Conservation (phyloP, 192 early-diverging fungal species). For the Phycomyces nitens region DNA sequence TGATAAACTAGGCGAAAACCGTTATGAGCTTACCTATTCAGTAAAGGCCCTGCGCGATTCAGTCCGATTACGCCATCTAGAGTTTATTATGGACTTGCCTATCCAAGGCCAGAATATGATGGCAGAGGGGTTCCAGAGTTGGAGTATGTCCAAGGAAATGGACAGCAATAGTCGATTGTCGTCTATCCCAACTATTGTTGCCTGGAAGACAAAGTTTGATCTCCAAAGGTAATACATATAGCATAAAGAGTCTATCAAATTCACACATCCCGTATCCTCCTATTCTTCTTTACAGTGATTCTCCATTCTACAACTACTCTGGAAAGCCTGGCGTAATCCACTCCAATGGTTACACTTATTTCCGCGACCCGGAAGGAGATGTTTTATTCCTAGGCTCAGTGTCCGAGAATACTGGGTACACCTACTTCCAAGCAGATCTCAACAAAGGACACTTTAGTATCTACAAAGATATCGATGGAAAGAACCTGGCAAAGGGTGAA, state of each 20-base stretch:
- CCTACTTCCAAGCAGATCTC: constrained; percentile 42
- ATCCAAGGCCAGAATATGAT: constrained; percentile 32
- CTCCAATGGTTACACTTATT: constrained; percentile 37
- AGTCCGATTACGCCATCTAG: constrained; percentile 13
- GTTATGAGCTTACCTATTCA: constrained; percentile 15
- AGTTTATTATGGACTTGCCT: constrained; percentile 11
- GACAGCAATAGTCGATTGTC: constrained; percentile 27
- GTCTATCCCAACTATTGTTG: constrained; percentile 32
- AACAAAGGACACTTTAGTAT: constrained; percentile 29
- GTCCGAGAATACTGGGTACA: constrained; percentile 41
- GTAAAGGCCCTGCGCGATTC: neutral
- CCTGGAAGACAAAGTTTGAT: constrained; percentile 31
- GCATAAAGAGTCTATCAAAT: neutral
- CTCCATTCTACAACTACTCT: constrained; percentile 41
- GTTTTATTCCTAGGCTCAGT: constrained; percentile 35
- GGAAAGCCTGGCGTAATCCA: constrained; percentile 39
- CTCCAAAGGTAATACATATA: constrained; percentile 33
- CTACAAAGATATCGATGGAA: constrained; percentile 45
- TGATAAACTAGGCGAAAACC: neutral
- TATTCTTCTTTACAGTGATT: no score
- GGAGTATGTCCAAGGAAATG: constrained; percentile 37
- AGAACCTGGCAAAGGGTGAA: constrained; percentile 19
- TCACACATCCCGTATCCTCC: no score
- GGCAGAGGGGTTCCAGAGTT: constrained; percentile 51
- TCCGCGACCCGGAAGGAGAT: constrained; percentile 25